phyloP scores from a whole-genome alignment of 2,329 filamentous ascomycete genomes.

The Colletotrichum sidae region DNA sequence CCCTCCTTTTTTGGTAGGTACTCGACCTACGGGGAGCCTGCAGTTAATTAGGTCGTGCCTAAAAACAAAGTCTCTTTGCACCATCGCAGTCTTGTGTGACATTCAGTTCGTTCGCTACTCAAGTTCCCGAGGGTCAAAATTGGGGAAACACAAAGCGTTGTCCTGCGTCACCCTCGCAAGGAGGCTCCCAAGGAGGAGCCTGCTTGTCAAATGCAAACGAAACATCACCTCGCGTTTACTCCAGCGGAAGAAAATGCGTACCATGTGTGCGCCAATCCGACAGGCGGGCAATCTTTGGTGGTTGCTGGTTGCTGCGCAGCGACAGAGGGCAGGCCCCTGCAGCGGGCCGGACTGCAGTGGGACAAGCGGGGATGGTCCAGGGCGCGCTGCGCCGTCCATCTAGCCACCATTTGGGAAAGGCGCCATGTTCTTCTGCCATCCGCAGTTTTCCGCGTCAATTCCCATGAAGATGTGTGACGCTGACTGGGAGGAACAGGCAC shows the following conservation, averaged over 20 bases:
- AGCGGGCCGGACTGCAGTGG: slow-evolving; percentile 29
- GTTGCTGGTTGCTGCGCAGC: slow-evolving; percentile 32
- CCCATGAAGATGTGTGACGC: slow-evolving; percentile 17
- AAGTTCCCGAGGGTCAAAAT: no score
- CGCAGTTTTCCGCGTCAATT: slow-evolving; percentile 1
- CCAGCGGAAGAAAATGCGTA: no score
- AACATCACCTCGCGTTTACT: not conserved
- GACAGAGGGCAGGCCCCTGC: slow-evolving; percentile 28
- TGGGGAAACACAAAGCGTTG: no score
- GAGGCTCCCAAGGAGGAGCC: slow-evolving; percentile 10
- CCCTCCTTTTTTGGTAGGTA: no score
- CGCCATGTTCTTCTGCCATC: not conserved
- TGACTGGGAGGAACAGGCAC: slow-evolving; percentile 6
- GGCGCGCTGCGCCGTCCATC: slow-evolving; percentile 6
- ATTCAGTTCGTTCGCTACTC: no score
- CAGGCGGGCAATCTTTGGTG: not conserved
- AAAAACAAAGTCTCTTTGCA: no score
- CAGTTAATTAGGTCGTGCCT: no score
- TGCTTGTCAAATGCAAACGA: slow-evolving; percentile 22
- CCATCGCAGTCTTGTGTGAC: no score
- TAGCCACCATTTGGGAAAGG: slow-evolving; percentile 23
- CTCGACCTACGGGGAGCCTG: no score
- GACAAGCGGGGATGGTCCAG: slow-evolving; percentile 21
- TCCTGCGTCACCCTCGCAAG: not conserved
- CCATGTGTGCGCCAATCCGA: no score